These are phyloP conservation scores for Acanthochlamys bracteata DNA, from an alignment of 106 monocot genomes.

Conservation along the genomic window DNA sequence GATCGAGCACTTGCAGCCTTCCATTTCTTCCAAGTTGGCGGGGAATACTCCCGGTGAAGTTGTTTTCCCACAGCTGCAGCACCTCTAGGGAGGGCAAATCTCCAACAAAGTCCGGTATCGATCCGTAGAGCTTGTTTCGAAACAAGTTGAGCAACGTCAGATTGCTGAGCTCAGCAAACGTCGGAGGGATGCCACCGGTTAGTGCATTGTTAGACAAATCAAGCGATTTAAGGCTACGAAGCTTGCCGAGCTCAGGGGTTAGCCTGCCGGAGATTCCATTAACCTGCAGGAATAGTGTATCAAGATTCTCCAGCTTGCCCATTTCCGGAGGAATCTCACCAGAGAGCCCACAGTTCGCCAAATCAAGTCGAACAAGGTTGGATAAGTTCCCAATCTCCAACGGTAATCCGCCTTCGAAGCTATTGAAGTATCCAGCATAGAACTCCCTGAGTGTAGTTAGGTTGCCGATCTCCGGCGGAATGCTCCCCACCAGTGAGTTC, in stretches of 20 bases:
- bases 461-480: constrained; percentile 62
- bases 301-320: constrained; percentile 46
- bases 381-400: constrained; percentile 56
- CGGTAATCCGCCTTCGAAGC: constrained; percentile 62
- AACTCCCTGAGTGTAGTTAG: constrained; percentile 46
- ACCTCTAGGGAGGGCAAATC: constrained; percentile 35
- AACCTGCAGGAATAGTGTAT: constrained; percentile 76
- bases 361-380: constrained; percentile 56
- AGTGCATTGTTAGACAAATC: constrained; percentile 75
- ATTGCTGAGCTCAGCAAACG: constrained; percentile 36
- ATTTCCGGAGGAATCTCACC: constrained; percentile 67
- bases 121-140: constrained; percentile 44
- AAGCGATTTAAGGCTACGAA: constrained; percentile 58
- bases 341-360: constrained; percentile 67
- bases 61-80: constrained; percentile 63
- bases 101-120: constrained; percentile 47
- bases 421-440: constrained; percentile 80
- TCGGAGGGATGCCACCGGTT: constrained; percentile 44
- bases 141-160: constrained; percentile 52
- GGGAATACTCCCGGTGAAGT: constrained; percentile 60
- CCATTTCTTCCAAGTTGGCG: constrained; percentile 37
- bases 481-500: constrained; percentile 58
- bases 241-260: constrained; percentile 45
- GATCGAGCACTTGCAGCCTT: constrained; percentile 40
- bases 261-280: constrained; percentile 52